Base-by-base conservation (phyloP, 768 basidiomycete species). In the Mycena olivaceomarginata region DNA sequence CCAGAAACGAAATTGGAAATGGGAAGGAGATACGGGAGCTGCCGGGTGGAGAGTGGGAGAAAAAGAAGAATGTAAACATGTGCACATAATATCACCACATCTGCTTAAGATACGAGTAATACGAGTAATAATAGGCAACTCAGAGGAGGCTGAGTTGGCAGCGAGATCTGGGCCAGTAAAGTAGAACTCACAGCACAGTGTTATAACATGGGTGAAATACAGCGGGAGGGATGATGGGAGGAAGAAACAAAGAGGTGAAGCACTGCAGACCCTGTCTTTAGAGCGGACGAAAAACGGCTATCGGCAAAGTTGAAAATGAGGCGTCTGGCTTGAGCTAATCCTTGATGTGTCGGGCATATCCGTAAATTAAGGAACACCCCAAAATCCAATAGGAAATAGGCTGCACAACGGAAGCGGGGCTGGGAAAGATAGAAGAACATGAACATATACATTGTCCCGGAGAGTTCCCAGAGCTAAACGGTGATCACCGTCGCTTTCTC, bases 71-170 rank as follows among this genome's bases (percentile, higher is more conserved):
- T 12, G 18, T n/a, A 64, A 64, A 64, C 63, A 64, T 64, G 63
- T 37, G 40, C 39, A 64, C 40, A 64, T 41, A 43, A 64, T 43
- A 64, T 20, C 60, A 63, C 7, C 11, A 20, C 60, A 63, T 63
- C 60, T 63, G 60, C 37, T 63, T 63, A 63, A 40, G 63, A 43
- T 64, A 64, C 18, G 40, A 64, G 63, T 64, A 64, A 64, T 64
- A 15, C 4, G 10, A 45, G 13, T 45, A 45, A 45, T 45, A 45
- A 45, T 13, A 45, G 13, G 43, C n/a, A n/a, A n/a, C n/a, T n/a
- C n/a, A n/a, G n/a, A n/a, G n/a, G n/a, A n/a, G n/a, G n/a, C n/a
- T n/a, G n/a, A n/a, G n/a, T n/a, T n/a, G 56, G 56, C n/a, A 57
- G 56, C 56, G 56, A 57, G 56, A 57, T 57, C 56, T 57, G 56